Evolutionary conservation across 1,284 basidiomycete species (phyloP), one percentile per base, ranked within the genome.

Genomic region (Cerrena zonata): DNA sequence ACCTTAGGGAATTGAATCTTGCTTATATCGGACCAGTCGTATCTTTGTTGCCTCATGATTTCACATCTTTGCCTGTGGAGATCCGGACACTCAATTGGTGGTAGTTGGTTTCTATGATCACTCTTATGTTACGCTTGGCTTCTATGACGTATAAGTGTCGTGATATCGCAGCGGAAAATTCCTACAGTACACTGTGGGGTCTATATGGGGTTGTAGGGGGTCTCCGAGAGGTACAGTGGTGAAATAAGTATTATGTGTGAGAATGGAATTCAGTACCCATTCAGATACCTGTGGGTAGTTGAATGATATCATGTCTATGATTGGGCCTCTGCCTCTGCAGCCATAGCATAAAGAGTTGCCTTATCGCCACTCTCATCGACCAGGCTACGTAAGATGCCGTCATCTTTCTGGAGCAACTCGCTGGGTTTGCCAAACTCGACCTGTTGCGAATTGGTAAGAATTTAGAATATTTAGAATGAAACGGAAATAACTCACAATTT

Each of bases 301-400:
- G n/a, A n/a, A n/a, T n/a, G n/a, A n/a, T n/a, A n/a, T n/a, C n/a
- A n/a, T n/a, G n/a, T n/a, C n/a, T n/a, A n/a, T n/a, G n/a, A n/a
- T n/a, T n/a, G n/a, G n/a, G 30, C 7, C 30, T 34, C 7, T 34
- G 21, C n/a, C 24, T 46, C 27, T 15, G 30, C 56, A 7, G 75
- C 74, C 69, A 77, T 74, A 2, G 65, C 66, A 47, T 78, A 74
- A 12, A 83, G 61, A 13, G 63, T 56, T 27, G 76, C 75, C 53
- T 64, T 77, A 58, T 82, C 79, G 2, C 69, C 74, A 55, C 78
- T 80, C 53, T 77, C 78, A 52, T 85, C 77, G 1, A 87, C 80
- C 24, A 87, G 67, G n/a, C 75, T 66, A 2, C 78, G 75, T 55
- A 89, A 76, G 50, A 65, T 58, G 11, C 82, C 77, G 23, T 72